Evolutionary conservation across 768 basidiomycete species (phyloP), one percentile per base, ranked within the genome.

Genomic region (Hygrophoropsis aurantiaca): DNA sequence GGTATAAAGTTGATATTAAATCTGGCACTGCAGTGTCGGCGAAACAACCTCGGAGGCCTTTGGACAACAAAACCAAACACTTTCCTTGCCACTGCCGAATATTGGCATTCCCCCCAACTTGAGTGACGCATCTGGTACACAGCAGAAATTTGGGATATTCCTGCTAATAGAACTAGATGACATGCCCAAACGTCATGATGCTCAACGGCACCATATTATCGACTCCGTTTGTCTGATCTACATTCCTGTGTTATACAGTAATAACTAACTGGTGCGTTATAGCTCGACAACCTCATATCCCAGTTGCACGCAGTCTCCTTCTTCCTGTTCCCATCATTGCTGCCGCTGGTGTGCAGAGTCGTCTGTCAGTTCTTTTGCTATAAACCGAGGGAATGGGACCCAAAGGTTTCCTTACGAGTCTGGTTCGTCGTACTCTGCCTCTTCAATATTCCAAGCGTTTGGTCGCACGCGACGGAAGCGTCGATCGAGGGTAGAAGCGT

Each of bases 251-350:
- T 7, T 13, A 13, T 30, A 13, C 27, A 7, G 27, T 30, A 13
- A 6, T 30, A 30, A 30, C 26, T 46, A 7, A 8, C 20, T n/a
- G 36, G n/a, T 10, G 36, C 43, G 16, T 7, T 39, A 9, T 58
- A 90, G 89, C 75, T 90, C 62, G 84, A 90, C 64, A 66, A 74
- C 49, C 67, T 89, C 25, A 71, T 87, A 50, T 85, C 85, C 68
- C 85, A 89, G 60, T 69, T 91, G 52, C 80, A 86, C 64, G 76
- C 81, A 42, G 62, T 90, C 47, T 90, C 87, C 35, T 90, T 87
- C 74, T 79, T 90, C 66, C 73, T 86, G 25, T 83, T 87, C 3
- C 88, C 89, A 7, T 75, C 82, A 25, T 58, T 89, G 48, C 37
- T 68, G 23, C 66, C 65, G 35, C 38, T 66, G 13, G 43, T 66